Evolutionary conservation across 768 basidiomycete genomes (phyloP), one percentile per base, ranked within the genome.

Genomic region (Amyloporia xantha): DNA sequence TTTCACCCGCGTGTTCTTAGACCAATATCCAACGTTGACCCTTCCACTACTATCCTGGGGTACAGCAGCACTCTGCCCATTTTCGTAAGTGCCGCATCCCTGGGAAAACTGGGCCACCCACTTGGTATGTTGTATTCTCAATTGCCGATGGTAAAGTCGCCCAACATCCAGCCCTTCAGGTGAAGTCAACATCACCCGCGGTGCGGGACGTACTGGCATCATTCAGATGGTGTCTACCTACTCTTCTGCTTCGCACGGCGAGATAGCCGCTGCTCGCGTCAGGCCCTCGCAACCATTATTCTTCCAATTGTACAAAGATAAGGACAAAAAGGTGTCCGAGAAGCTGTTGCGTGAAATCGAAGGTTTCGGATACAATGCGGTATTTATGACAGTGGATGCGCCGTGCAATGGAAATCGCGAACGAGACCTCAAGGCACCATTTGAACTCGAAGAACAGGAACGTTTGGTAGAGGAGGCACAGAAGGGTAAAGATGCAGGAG

Each of bases 331-430:
- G 12, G 71, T 74, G 27, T 90, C 91, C 1, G 82, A 80, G 60
- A 72, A 74, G 52, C 77, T 86, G 20, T 74, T 96, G 11, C 73
- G 74, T 35, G 81, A 87, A 43, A 77, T 91, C 19, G 84, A 86
- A 50, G 62, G 65, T 26, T 66, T 88, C 3, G 90, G 91, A 0
- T 94, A 86, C 65, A 90, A 84, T 42, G 91, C 88, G 1, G 86
- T 97, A 49, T 91, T 91, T 63, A 71, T 97, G 47, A 96, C 93
- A 2, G 92, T 95, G 2, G 93, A 97, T 66, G 87, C 90, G 0
- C 72, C 89, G 15, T 78, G 86, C 28, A 72, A 83, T 2, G 86
- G 87, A 10, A 92, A 91, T 56, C 75, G 91, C 39, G 89, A 91
- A 64, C 69, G 74, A 49, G 89, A 91, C 57, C 78, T 80, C 33